Evolutionary conservation across 2,329 filamentous ascomycete genomes (phyloP), one percentile per base, ranked within the genome.

Genomic region (Elsinoe arachidis): DNA sequence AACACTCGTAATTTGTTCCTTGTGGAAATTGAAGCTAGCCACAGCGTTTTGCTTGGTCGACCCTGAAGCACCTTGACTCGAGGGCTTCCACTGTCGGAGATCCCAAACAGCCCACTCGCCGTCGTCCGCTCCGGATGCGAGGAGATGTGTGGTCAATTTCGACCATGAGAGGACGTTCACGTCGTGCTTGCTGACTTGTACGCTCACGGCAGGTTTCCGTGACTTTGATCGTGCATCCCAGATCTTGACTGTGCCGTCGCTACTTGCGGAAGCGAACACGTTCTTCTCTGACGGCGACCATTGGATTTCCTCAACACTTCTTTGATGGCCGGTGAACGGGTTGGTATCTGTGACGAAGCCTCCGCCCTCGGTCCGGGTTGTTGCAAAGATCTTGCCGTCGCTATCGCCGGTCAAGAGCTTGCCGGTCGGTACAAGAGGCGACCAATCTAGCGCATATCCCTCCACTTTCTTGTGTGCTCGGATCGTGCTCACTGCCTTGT

Each of bases 131-230:
- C 93, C 93, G 0, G 91, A 90, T 1, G 92, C 92, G 35, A 99
- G 83, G 35, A 99, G 82, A 71, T 97, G 90, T 19, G 85, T 83
- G 0, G 91, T 96, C 73, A 91, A 85, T 44, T 81, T 82, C 37
- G 90, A 96, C 93, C 93, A 99, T 60, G 88, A 93, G 75, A 97
- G 87, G 61, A 99, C 93, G 69, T 99, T 99, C 68, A 97, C 89
- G 68, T 99, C 93, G 52, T 85, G 84, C 57, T 83, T 78, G 69
- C 87, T 93, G 63, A 93, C 86, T 68, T 90, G 83, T 58, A 97
- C 87, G 57, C 86, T 90, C 60, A 99, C 81, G 44, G 90, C 91
- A n/a, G 90, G 84, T 69, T 87, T 88, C 62, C 88, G 85, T 63
- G 86, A 89, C 78, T 96, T 96, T 70, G 87, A 91, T 55, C 93